Percentiles rank a stretch among this genome's conserved stretches.
Evolutionary conservation across 139 green algal species (phyloP).

Genomic region (Chlorella vulgaris): DNA sequence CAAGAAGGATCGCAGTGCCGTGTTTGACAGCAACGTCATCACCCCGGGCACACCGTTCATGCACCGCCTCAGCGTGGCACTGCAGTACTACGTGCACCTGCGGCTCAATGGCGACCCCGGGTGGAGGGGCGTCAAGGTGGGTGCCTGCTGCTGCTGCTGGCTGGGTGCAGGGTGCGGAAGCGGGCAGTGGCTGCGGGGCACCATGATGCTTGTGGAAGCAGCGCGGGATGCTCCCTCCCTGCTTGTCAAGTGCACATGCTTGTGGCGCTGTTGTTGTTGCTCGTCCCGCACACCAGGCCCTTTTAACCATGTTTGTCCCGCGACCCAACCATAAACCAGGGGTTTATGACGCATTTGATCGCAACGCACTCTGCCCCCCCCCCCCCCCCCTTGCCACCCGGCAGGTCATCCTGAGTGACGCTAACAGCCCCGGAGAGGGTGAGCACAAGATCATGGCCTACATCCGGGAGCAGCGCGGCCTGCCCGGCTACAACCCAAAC

Average conservation of each 20-base stretch:
- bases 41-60: conserved; percentile 99
- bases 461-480: conserved; percentile 88
- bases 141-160: neutral
- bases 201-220: too few relatives aligned
- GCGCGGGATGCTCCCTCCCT: too few relatives aligned
- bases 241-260: too few relatives aligned
- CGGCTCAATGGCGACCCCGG: conserved; percentile 90
- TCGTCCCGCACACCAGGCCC: too few relatives aligned
- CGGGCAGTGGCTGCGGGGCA: too few relatives aligned
- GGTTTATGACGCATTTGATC: too few relatives aligned
- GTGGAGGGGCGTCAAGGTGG: conserved; percentile 90
- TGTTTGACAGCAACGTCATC: conserved; percentile 98
- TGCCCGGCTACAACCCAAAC: conserved; percentile 86
- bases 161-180: neutral
- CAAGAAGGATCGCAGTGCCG: conserved; percentile 71
- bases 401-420: conserved; percentile 91
- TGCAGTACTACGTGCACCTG: conserved; percentile 98
- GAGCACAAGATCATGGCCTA: conserved; percentile 99
- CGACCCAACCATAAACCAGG: too few relatives aligned
- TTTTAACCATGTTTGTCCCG: too few relatives aligned
- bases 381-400: too few relatives aligned
- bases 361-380: too few relatives aligned
- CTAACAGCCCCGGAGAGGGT: conserved; percentile 95
- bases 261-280: too few relatives aligned
- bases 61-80: conserved; percentile 86